Conservation (phyloP, 2,329 filamentous ascomycete genomes). For the Xylaria sp. region DNA sequence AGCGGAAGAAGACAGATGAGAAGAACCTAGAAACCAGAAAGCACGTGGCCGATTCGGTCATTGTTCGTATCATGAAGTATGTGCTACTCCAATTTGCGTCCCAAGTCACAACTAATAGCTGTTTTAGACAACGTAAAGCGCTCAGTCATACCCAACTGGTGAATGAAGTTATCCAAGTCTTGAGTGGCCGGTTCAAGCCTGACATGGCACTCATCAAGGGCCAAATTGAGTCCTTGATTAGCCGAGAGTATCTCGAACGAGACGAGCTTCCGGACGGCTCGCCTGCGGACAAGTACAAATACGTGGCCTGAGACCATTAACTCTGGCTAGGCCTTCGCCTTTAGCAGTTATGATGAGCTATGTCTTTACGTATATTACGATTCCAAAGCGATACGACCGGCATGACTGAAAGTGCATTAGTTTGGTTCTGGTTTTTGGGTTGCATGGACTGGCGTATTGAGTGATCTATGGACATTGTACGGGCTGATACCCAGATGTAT, state of each 20-base stretch:
- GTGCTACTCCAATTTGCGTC: conserved; percentile 43
- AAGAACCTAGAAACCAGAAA: conserved; percentile 78
- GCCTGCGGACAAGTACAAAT: conserved; percentile 77
- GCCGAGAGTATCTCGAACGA: conserved; percentile 81
- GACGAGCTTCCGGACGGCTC: conserved; percentile 76
- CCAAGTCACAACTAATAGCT: conserved; percentile 13
- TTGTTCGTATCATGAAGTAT: conserved; percentile 89
- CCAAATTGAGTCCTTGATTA: conserved; percentile 81
- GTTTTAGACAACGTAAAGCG: conserved; percentile 75
- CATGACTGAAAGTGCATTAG: conserved; percentile 22
- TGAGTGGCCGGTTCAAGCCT: conserved; percentile 76
- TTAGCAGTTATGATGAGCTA: conserved; percentile 7
- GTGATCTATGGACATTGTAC: conserved; percentile 4
- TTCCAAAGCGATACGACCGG: conserved; percentile 22
- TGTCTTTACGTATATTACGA: conserved; percentile 26
- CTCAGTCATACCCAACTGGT: conserved; percentile 76
- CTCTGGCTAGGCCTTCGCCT: background rate
- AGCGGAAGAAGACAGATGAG: conserved; percentile 77
- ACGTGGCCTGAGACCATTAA: conserved; percentile 66
- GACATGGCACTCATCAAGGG: conserved; percentile 83
- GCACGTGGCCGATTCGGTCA: conserved; percentile 78
- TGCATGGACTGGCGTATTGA: conserved; percentile 35
- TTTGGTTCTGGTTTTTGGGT: conserved; percentile 8
- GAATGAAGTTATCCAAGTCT: conserved; percentile 76
- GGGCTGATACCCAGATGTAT: conserved; percentile 18